Base-by-base conservation (phyloP, 768 basidiomycete genomes). In the Panellus pusillus region DNA sequence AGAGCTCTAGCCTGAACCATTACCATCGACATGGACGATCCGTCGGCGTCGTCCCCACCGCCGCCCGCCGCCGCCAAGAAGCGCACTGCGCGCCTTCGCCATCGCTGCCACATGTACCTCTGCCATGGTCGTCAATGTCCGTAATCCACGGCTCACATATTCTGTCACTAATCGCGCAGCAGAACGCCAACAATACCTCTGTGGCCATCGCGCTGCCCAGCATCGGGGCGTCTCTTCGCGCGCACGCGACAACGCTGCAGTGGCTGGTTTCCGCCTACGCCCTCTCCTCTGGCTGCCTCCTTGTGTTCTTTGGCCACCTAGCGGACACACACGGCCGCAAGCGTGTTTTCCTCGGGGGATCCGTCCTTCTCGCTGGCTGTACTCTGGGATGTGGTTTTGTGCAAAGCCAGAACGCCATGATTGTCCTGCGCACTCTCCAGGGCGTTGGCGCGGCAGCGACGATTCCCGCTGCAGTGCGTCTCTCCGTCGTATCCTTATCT, bases 261-360 rank as follows among this genome's bases (percentile, higher is more conserved):
- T 90, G 88, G 88, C 69, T 87, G 15, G 60, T 79, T 8, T 84
- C 84, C 19, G 86, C 84, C 0, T 90, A 84, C 62, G 71, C 87
- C 1, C 66, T 90, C 50, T 86, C 81, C 61, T 84, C 83, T 11
- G 89, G 86, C 8, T 93, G 91, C 61, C 72, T 93, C 11, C 78
- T 93, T 3, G 74, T 93, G 9, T 78, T 91, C 12, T 83, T 82
- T 24, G 92, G 92, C 0, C 76, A 90, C n/a, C 67, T 93, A 1
- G 89, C 91, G 1, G 92, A 93, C 65, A 69, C 90, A 2, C 84
- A 87, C 58, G 91, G 93, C 1, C 78, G 90, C 29, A 91, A 88
- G 61, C 76, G 73, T 31, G 75, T 75, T 0, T 95, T 91, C 66
- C 50, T 87, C 6, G 9, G 73, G 4, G 93, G 93, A 2, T 80